These are phyloP conservation scores for Colletotrichum godetiae DNA, from an alignment of 2,329 filamentous ascomycete genomes.

Conservation along the genomic window DNA sequence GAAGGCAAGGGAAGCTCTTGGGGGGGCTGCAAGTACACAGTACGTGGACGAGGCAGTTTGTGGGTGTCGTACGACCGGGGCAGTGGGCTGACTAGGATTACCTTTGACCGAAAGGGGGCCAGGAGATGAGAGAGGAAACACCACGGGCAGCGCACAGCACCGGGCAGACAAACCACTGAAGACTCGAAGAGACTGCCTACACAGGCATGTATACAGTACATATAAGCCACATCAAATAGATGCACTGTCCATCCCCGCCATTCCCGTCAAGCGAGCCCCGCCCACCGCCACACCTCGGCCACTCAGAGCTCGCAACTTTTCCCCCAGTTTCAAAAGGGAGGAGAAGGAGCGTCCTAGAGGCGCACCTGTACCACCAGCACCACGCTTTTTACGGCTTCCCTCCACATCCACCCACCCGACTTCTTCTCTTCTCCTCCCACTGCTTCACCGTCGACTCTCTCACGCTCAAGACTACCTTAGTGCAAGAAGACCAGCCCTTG, in stretches of 20 bases:
- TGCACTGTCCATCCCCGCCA: background rate
- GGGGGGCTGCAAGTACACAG: background rate
- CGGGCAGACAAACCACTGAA: background rate
- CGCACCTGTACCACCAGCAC: background rate
- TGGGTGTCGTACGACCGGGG: background rate
- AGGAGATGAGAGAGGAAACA: slow-evolving; percentile 9
- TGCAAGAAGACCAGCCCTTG: slow-evolving; percentile 9
- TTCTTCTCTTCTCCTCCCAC: background rate
- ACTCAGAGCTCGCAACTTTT: slow-evolving; percentile 4
- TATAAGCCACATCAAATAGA: rapidly evolving
- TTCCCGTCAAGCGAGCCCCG: slow-evolving; percentile 23
- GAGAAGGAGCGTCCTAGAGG: background rate
- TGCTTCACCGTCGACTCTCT: background rate
- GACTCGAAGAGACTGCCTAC: too few species aligned
- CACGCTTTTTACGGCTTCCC: background rate
- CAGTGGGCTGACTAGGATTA: slow-evolving; percentile 7
- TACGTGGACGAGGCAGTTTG: background rate
- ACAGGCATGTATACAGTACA: background rate
- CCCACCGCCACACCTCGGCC: background rate
- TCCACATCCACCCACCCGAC: background rate
- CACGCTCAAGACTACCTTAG: background rate
- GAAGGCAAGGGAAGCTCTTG: slow-evolving; percentile 29
- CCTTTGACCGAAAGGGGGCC: slow-evolving; percentile 9
- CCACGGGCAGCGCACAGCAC: background rate
- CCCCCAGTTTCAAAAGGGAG: slow-evolving; percentile 34